phyloP scores from a whole-genome alignment of 1,284 basidiomycete genomes.

The Cystobasidiaceae sp. region DNA sequence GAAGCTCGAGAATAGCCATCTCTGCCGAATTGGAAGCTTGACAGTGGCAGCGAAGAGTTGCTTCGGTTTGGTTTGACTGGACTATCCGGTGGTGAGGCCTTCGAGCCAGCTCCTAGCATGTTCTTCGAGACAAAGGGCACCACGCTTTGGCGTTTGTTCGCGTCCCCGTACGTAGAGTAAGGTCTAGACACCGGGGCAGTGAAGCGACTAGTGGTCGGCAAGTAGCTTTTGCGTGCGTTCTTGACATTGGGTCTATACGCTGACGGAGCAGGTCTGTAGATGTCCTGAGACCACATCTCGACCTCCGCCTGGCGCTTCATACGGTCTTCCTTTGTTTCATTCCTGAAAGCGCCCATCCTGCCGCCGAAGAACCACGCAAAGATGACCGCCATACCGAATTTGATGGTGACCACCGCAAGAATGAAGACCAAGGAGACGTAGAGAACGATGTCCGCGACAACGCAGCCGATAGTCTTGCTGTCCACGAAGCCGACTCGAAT shows the following conservation, averaged over 20 bases:
- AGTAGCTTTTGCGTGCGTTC: constrained; percentile 56
- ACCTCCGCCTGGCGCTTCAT: constrained; percentile 86
- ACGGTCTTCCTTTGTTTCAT: constrained; percentile 89
- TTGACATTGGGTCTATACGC: constrained; percentile 86
- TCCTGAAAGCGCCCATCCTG: constrained; percentile 86
- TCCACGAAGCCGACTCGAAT: constrained; percentile 89
- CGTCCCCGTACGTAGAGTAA: constrained; percentile 57
- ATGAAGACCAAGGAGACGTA: constrained; percentile 96
- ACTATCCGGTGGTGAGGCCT: constrained; percentile 65
- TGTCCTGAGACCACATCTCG: constrained; percentile 94
- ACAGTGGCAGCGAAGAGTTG: constrained; percentile 63
- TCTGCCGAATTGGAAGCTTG: constrained; percentile 6
- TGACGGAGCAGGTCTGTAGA: constrained; percentile 88
- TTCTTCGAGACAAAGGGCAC: constrained; percentile 12
- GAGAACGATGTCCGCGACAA: constrained; percentile 88
- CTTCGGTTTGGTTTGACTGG: constrained; percentile 71
- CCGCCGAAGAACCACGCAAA: constrained; percentile 97
- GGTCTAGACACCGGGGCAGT: constrained; percentile 60
- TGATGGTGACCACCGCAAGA: constrained; percentile 89
- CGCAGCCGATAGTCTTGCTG: constrained; percentile 87
- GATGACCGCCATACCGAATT: constrained; percentile 92
- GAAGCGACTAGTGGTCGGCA: constrained; percentile 79
- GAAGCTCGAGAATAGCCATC: constrained; percentile 19
- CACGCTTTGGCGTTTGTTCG: constrained; percentile 12
- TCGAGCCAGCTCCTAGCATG: constrained; percentile 36